These are phyloP conservation scores for Pseudocercospora musae DNA, from an alignment of 2,329 filamentous ascomycete genomes.

Conservation along the genomic window DNA sequence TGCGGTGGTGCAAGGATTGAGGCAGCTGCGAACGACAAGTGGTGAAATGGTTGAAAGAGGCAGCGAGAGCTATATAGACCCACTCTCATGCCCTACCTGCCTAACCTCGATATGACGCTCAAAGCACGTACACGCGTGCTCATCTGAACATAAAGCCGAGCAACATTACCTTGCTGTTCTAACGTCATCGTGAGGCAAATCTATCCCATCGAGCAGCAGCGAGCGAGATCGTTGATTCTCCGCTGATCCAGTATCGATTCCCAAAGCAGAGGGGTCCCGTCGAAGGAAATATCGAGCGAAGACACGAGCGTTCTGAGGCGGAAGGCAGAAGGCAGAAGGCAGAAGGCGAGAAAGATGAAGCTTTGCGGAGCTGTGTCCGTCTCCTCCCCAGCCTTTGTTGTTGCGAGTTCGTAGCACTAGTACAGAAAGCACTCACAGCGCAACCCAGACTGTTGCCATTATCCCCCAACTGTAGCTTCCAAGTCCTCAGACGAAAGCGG, in stretches of 20 bases:
- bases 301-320: neutral
- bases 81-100: neutral
- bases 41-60: neutral
- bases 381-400: neutral
- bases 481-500: neutral
- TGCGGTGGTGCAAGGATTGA: neutral
- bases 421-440: no score
- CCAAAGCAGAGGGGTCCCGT: neutral
- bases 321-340: neutral
- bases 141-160: neutral
- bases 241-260: neutral
- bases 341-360: neutral
- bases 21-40: neutral
- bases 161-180: neutral
- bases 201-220: neutral
- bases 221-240: neutral
- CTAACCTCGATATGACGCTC: neutral
- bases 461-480: neutral
- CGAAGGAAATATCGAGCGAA: neutral
- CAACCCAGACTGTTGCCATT: no score
- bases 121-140: neutral
- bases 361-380: neutral
- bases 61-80: neutral
- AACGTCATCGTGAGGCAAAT: neutral
- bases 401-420: neutral